Base-by-base conservation (phyloP, 1,284 basidiomycete genomes). In the Coniophora puteana region DNA sequence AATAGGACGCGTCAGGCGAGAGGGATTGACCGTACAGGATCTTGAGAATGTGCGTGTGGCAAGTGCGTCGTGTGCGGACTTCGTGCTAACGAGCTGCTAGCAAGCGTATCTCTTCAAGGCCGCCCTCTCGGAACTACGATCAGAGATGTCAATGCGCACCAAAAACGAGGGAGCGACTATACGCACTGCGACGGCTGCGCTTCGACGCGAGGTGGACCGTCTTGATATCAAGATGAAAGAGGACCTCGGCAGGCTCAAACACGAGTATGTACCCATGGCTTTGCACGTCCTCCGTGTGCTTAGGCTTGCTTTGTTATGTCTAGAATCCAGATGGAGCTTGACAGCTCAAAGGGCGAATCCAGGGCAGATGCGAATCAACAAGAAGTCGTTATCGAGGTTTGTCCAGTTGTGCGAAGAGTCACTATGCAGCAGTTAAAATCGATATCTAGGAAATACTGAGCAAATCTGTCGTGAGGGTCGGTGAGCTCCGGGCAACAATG, bases 91-190 rank as follows among this genome's bases (percentile, higher is more conserved):
- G 13, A 38, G 26, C 33, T 47, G 41, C 24, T 44, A 95, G 92
- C 88, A 95, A 80, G 92, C 93, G 10, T 99, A 99, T 62, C 73
- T 98, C 20, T 98, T 97, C 65, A 82, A 85, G 40, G 95, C 96
- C 8, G 96, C 95, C 0, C 63, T 99, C 20, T 89, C 90, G 1
- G 93, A 99, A 62, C 71, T 97, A 30, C 79, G 93, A 13, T 88
- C 91, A 4, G 95, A 97, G 56, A 78, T 92, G 29, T 83, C 85
- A 8, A 80, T 93, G 49, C 80, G 81, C 42, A 85, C 89, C 3
- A 79, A 89, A 42, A 95, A 92, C 54, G 94, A 96, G 56, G 85
- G 81, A 13, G 80, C 92, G 13, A 74, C 87, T 4, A 76, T 98
- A 48, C 77, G 83, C 17, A 76, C 89, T 2, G 73, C 89, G 38